Evolutionary conservation across 2,329 filamentous ascomycete species (phyloP).

Genomic region (Fusarium robinianum): DNA sequence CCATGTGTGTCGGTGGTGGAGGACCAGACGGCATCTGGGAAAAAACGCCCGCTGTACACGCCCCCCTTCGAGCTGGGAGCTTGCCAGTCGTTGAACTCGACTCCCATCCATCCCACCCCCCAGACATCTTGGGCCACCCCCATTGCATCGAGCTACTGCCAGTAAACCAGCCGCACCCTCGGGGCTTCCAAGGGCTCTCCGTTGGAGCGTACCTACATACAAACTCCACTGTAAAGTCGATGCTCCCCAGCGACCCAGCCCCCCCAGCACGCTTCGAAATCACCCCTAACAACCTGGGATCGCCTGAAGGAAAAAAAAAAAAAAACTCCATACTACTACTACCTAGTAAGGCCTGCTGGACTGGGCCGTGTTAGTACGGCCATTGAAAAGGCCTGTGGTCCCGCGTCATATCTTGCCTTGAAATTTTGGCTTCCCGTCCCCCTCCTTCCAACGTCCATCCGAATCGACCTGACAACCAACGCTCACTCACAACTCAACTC

Average conservation of each 20-base stretch:
- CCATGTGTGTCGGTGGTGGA: too few relatives aligned
- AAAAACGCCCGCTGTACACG: too few relatives aligned
- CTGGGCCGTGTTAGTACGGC: conserved; percentile 32
- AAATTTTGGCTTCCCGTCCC: too few relatives aligned
- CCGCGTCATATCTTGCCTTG: conserved; percentile 39
- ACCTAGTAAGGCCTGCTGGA: conserved; percentile 29
- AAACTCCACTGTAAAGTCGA: conserved; percentile 31
- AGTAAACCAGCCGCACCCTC: conserved; percentile 7
- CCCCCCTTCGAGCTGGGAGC: too few relatives aligned
- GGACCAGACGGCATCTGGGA: too few relatives aligned
- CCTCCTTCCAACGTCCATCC: conserved; percentile 40
- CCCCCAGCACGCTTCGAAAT: conserved; percentile 37
- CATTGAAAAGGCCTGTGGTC: conserved; percentile 50
- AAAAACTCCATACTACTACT: conserved; percentile 23
- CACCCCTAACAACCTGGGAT: conserved; percentile 43
- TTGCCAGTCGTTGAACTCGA: too few relatives aligned
- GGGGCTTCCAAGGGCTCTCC: neutral
- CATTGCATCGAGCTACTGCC: too few relatives aligned
- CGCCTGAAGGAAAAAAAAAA: conserved; percentile 33
- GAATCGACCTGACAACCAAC: conserved; percentile 28
- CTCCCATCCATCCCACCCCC: too few relatives aligned
- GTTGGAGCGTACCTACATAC: too few relatives aligned
- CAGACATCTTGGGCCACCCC: too few relatives aligned
- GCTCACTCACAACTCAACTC: conserved; percentile 16
- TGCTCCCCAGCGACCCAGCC: conserved; percentile 31